Base-by-base conservation (phyloP, 2,329 filamentous ascomycete genomes). In the Curvularia sp. region DNA sequence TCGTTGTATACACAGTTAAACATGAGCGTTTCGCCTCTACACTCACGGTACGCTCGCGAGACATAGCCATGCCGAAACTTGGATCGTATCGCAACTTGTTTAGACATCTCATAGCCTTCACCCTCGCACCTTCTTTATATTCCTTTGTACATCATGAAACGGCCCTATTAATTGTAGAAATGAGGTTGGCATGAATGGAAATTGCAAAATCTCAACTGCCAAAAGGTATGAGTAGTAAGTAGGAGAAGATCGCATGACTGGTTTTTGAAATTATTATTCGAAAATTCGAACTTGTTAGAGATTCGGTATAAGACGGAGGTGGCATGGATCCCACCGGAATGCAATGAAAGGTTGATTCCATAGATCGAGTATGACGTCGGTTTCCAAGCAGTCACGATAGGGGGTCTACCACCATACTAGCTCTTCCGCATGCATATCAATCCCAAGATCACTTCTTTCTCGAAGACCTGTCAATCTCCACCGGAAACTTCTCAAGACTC, bases 401-500 rank as follows among this genome's bases (percentile, higher is more conserved):
- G 24, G 12, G 8, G 6, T 46, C 46, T 28, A 55, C 22, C n/a
- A 24, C 43, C 18, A 33, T 20, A 13, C 15, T 15, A 5, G 20
- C 22, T 43, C 15, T 30, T 47, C 30, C 8, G 30, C 20, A 24
- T 13, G 13, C n/a, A 35, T 28, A 39, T 49, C 26, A 4, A 26
- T 24, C 13, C 15, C 48, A 7, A 41, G 15, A 18, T 20, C 15
- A 20, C 13, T 15, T 12, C 10, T 26, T 20, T 47, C 13, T 12
- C 22, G 28, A 24, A 8, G 8, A 22, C 2, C 18, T 30, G 13
- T 56, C 39, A 38, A 60, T 31, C 31, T 74, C 68, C 8, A 76
- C 70, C 2, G 71, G 72, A 58, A 73, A 61, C 50, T 76, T 76
- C 49, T 70, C 67, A 38, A 77, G 48, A 48, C 70, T 72, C 56